Base-by-base conservation (phyloP, 1,284 basidiomycete species). In the Volvariella surrecta region DNA sequence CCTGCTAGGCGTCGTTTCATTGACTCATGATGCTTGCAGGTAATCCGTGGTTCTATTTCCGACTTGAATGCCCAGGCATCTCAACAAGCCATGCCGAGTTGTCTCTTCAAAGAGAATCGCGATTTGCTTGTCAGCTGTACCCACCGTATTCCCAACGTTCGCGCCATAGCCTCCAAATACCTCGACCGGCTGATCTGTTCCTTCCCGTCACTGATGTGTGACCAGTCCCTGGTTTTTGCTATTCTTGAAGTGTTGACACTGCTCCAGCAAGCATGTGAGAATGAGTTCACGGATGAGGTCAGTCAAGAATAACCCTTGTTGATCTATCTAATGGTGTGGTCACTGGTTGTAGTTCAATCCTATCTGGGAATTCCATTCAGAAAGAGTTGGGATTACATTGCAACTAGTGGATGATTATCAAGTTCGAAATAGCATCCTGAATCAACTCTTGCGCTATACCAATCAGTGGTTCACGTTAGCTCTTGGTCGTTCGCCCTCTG, bases 181-280 rank as follows among this genome's bases (percentile, higher is more conserved):
- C 71, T 96, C 19, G 81, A 93, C 61, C 78, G 82, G 32, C 70
- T 99, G 37, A 80, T 98, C 51, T 84, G 82, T n/a, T 89, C 88
- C 1, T 96, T 97, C 64, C 94, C 96, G 0, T 92, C 91, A 6
- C 67, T 99, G 47, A 85, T 98, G 74, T 98, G 94, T 62, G 87
- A 95, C 58, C 76, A 84, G 9, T 75, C 84, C 10, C 74, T 98
- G 28, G 89, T 99, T 4, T 89, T 85, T 52, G 80, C 88, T 20
- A 85, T 98, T 47, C 71, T 99, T 35, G 96, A 99, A 59, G 83
- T 92, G 35, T 70, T 99, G 46, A 97, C 95, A 0, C 70, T 98
- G 10, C 68, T 99, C 50, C 79, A 93, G 44, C 76, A 82, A 42
- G 82, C 88, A 1, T 94, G 92, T 58, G 91, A 98, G 62, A 86